A percentile compares a stretch with the other conserved stretches of the same genome.
These are phyloP conservation scores for Cutaneotrichosporon sp. DNA, from an alignment of 1,284 basidiomycete genomes.

Conservation along the genomic window DNA sequence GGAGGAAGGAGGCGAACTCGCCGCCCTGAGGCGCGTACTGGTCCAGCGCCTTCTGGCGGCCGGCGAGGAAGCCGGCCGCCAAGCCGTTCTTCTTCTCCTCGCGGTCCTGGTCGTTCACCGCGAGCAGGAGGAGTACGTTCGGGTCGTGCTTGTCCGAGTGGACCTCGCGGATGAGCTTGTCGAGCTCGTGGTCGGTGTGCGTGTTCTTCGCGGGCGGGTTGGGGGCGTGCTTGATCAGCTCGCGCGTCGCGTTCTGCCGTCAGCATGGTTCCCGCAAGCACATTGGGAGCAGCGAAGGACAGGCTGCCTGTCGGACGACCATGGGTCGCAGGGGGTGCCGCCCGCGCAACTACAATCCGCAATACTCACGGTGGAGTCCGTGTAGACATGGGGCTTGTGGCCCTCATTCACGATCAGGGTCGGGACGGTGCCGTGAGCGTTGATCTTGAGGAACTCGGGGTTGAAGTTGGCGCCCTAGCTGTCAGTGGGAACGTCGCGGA, in stretches of 20 bases:
- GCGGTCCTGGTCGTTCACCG: constrained; percentile 56
- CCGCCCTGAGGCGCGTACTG: constrained; percentile 49
- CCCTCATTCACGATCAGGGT: constrained; percentile 52
- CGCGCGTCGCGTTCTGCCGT: constrained; percentile 50
- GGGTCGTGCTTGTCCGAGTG: constrained; percentile 59
- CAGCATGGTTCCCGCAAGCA: too few relatives aligned
- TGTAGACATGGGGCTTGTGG: constrained; percentile 23
- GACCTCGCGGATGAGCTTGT: constrained; percentile 45
- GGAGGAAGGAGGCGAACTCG: constrained; percentile 56
- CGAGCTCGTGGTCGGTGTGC: constrained; percentile 28
- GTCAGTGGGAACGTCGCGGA: background rate
- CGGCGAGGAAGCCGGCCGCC: constrained; percentile 49
- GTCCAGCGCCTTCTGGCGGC: constrained; percentile 50
- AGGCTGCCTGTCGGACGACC: background rate
- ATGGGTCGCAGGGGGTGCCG: background rate
- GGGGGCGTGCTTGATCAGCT: constrained; percentile 53
- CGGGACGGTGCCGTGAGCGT: constrained; percentile 57
- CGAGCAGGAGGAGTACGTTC: constrained; percentile 53
- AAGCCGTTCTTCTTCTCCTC: constrained; percentile 50
- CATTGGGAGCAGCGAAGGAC: background rate
- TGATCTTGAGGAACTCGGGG: constrained; percentile 58
- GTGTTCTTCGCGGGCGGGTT: constrained; percentile 40
- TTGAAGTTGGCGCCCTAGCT: constrained; percentile 59
- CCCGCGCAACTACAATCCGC: background rate
- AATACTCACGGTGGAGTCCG: background rate